Evolutionary conservation across 164 flowering plant genomes (phyloP), one percentile per base, ranked within the genome.

Genomic region (Nymphaea colorata): DNA sequence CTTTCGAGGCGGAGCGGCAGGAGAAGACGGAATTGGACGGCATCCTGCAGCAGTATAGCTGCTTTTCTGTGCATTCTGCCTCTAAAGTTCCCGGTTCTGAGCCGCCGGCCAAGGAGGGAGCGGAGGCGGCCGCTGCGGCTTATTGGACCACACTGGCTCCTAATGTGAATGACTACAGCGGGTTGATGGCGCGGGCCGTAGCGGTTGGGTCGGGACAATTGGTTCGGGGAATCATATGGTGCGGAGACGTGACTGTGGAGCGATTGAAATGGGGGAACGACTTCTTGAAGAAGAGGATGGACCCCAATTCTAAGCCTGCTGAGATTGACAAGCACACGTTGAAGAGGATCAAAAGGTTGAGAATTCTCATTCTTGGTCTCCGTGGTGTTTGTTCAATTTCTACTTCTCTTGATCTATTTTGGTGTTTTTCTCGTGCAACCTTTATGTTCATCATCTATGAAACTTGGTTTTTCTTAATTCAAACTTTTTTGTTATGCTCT

Each of bases 101-200:
- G 53, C 53, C 53, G 53, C 5, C 53, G 11, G 53, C 53, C 7
- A 5, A 5, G 53, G 55, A 7, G 5, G 55, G 11, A 7, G 4
- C 55, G 2, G 89, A 86, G 86, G 79, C 81, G 74, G 76, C 72
- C 7, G 81, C 85, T 5, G 85, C 86, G 0, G 95, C 95, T n/a
- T 94, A 87, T 41, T 91, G 98, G 99, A 92, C 99, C 0, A 90
- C 99, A 0, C 64, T 92, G 77, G 96, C 99, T 0, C 98, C 98
- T 0, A 90, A 91, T 75, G 98, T 91, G 77, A 98, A 91, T 84
- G 97, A 94, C 64, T 91, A 91, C 62, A 87, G 91, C 63, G 83
- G 92, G 3, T 62, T 17, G 2, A 76, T 81, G 4, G 92, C 98
- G 2, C 86, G 76, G 82, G 65, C 78, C 70, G 85, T 94, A 64